Evolutionary conservation across 1,284 basidiomycete genomes (phyloP).

Genomic region (Xerocomus nothofagi): DNA sequence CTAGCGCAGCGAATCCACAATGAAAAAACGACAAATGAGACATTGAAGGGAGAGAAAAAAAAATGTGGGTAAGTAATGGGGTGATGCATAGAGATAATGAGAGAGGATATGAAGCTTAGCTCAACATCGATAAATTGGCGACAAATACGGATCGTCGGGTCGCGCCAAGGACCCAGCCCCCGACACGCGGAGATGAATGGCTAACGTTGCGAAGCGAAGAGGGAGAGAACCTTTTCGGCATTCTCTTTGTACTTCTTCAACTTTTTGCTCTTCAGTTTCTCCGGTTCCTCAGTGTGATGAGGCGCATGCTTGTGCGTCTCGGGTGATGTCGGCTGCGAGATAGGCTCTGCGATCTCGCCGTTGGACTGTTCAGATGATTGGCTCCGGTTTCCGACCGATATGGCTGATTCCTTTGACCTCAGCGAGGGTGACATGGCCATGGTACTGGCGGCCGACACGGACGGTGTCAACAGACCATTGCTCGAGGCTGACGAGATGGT

Average conservation of each 20-base stretch:
- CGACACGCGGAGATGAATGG: slow-evolving; percentile 4
- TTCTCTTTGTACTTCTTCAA: slow-evolving; percentile 81
- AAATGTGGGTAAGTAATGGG: slow-evolving; percentile 18
- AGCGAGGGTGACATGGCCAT: slow-evolving; percentile 60
- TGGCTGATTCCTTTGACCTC: slow-evolving; percentile 74
- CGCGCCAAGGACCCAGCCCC: slow-evolving; percentile 29
- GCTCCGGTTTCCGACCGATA: slow-evolving; percentile 65
- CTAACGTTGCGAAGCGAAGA: slow-evolving; percentile 63
- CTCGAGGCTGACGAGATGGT: slow-evolving; percentile 49
- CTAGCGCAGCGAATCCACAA: slow-evolving; percentile 26
- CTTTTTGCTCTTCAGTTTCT: slow-evolving; percentile 66
- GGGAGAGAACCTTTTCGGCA: slow-evolving; percentile 75
- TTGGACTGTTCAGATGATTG: slow-evolving; percentile 72
- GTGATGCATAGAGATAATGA: slow-evolving; percentile 35
- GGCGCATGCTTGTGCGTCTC: slow-evolving; percentile 37
- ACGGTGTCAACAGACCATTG: slow-evolving; percentile 54
- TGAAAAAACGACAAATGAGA: slow-evolving; percentile 5
- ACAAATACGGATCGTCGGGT: slow-evolving; percentile 18
- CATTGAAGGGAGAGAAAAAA: slow-evolving; percentile 12
- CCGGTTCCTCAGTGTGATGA: slow-evolving; percentile 42
- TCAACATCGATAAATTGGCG: slow-evolving; percentile 16
- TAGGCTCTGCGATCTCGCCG: slow-evolving; percentile 41
- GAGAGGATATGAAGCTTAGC: slow-evolving; percentile 21
- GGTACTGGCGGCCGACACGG: slow-evolving; percentile 49
- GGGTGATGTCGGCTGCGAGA: slow-evolving; percentile 26